Conservation (phyloP, 2,329 filamentous ascomycete species). For the Xylogone sp. region DNA sequence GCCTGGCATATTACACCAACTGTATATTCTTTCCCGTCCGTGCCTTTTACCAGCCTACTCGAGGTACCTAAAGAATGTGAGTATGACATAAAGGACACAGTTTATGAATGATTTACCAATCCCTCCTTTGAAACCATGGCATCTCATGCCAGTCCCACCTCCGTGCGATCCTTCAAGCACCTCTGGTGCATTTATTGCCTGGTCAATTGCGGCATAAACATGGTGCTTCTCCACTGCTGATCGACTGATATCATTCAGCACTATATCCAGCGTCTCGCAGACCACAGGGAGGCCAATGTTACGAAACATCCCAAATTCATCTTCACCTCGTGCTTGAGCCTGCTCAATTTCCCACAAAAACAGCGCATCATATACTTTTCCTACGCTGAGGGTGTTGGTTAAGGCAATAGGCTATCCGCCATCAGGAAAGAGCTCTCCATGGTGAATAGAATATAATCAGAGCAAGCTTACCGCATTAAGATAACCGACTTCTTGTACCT, state of each 20-base stretch:
- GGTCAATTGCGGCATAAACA: constrained; percentile 47
- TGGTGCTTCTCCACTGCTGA: constrained; percentile 51
- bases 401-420: too few species aligned
- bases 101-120: constrained; percentile 27
- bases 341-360: too few species aligned
- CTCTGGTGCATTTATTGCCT: constrained; percentile 36
- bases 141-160: constrained; percentile 61
- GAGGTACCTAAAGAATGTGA: constrained; percentile 41
- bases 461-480: too few species aligned
- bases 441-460: too few species aligned
- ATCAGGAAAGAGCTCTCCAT: too few species aligned
- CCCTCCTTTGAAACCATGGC: constrained; percentile 60
- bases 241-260: constrained; percentile 48
- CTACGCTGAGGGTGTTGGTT: too few species aligned
- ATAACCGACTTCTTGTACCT: neutral
- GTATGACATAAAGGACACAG: too few species aligned
- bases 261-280: constrained; percentile 41
- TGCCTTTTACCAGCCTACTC: constrained; percentile 46
- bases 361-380: too few species aligned
- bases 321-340: too few species aligned
- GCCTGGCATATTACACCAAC: constrained; percentile 59
- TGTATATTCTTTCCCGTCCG: constrained; percentile 43
- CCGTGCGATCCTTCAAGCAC: constrained; percentile 59
- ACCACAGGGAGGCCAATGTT: neutral
- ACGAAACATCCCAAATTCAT: too few species aligned